Evolutionary conservation across 108 stramenopile genomes (phyloP).

Genomic region (Nitzschia inconspicua): DNA sequence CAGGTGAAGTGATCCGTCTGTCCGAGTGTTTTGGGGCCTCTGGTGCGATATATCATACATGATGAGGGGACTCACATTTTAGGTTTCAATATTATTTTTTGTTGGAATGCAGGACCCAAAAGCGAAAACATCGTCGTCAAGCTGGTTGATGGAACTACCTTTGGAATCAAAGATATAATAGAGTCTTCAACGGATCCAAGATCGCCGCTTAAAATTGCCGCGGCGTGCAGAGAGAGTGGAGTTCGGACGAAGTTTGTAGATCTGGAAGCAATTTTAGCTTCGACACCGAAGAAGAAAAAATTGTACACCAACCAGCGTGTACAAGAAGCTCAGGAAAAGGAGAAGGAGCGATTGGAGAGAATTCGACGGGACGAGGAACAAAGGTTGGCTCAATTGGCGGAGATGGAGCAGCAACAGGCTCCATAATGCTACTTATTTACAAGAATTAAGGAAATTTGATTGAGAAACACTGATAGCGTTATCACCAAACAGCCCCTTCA

Average conservation of each 20-base stretch:
- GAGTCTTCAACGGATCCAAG: conserved; percentile 73
- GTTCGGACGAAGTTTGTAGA: conserved; percentile 62
- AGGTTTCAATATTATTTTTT: no score
- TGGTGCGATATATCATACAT: no score
- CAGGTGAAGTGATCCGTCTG: no score
- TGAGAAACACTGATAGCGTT: no score
- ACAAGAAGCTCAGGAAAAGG: conserved; percentile 62
- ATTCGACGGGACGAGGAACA: conserved; percentile 75
- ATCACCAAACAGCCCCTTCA: no score
- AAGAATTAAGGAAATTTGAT: no score
- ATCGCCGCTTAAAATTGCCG: conserved; percentile 66
- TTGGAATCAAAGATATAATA: conserved; percentile 72
- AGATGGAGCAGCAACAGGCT: conserved; percentile 25
- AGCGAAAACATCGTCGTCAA: conserved; percentile 65
- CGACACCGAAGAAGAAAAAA: conserved; percentile 56
- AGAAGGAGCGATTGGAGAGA: conserved; percentile 50
- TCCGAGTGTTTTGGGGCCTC: no score
- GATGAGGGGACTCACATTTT: no score
- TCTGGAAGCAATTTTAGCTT: conserved; percentile 42
- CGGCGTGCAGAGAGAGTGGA: conserved; percentile 62
- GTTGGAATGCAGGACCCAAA: no score
- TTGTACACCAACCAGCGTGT: conserved; percentile 73
- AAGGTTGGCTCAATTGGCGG: conserved; percentile 49
- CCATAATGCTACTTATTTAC: no score
- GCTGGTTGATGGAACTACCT: conserved; percentile 73